These are phyloP conservation scores for Leptodontidium sp. DNA, from an alignment of 2,329 filamentous ascomycete species.

Conservation along the genomic window DNA sequence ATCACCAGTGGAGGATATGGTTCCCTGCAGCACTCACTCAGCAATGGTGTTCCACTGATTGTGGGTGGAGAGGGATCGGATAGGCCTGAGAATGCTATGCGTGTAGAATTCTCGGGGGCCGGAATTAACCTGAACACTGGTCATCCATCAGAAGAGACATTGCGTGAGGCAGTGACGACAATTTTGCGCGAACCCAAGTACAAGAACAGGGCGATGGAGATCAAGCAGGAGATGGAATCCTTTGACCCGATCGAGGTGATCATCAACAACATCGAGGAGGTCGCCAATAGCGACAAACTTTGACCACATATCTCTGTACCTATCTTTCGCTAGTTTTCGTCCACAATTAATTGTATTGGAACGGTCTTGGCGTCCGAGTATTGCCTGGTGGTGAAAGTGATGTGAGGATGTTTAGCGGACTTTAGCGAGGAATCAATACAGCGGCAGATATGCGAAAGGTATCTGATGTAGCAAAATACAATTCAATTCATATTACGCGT, in stretches of 20 bases:
- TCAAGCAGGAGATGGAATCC: conserved; percentile 22
- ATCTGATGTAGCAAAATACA: too few relatives aligned
- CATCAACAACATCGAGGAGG: conserved; percentile 26
- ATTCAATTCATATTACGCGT: not conserved
- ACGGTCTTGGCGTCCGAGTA: too few relatives aligned
- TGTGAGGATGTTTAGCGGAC: too few relatives aligned
- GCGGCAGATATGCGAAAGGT: too few relatives aligned
- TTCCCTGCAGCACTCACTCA: conserved; percentile 46
- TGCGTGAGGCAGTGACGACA: conserved; percentile 15
- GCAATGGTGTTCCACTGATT: conserved; percentile 46
- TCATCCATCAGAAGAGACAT: not conserved
- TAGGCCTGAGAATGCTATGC: conserved; percentile 44
- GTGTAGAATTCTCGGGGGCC: conserved; percentile 42
- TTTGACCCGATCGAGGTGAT: conserved; percentile 26
- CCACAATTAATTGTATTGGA: too few relatives aligned
- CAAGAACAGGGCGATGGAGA: conserved; percentile 15
- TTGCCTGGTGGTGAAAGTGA: too few relatives aligned
- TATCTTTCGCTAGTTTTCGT: not conserved
- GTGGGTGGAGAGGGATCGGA: conserved; percentile 47
- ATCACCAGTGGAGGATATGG: conserved; percentile 49
- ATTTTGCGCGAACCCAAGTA: conserved; percentile 18
- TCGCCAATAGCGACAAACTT: not conserved
- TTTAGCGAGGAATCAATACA: too few relatives aligned
- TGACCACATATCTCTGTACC: not conserved
- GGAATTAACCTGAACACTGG: conserved; percentile 19